Percentiles rank a stretch among this genome's conserved stretches.
Conservation (phyloP, 1,139 yeast species). For the Yamadazyma friedrichii region DNA sequence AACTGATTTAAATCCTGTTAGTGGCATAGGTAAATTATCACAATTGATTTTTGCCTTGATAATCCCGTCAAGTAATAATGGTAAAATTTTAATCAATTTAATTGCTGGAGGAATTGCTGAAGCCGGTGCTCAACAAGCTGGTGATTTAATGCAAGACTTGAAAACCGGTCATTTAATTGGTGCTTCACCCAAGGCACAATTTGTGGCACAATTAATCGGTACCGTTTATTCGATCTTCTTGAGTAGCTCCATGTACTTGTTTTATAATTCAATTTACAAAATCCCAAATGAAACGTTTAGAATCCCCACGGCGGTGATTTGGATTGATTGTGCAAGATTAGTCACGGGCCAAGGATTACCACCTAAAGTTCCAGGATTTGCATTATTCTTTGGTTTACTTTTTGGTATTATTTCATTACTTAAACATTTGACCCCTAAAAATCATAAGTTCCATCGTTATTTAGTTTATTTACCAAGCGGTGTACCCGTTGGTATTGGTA, state of each 20-base stretch:
- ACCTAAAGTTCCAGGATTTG: constrained; percentile 65
- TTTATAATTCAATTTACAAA: constrained; percentile 76
- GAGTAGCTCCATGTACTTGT: constrained; percentile 77
- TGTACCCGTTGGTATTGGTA: constrained; percentile 95
- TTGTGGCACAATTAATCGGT: constrained; percentile 85
- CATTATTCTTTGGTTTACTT: constrained; percentile 62
- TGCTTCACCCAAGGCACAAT: constrained; percentile 92
- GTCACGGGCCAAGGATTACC: constrained; percentile 94
- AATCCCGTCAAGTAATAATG: constrained; percentile 75
- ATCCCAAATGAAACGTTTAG: constrained; percentile 82
- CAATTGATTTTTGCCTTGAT: constrained; percentile 83
- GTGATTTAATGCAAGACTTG: constrained; percentile 95
- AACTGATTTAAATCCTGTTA: constrained; percentile 94
- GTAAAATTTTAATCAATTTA: constrained; percentile 77
- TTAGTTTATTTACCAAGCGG: constrained; percentile 79
- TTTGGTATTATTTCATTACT: constrained; percentile 70
- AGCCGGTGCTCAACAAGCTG: constrained; percentile 99
- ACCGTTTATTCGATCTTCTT: constrained; percentile 78
- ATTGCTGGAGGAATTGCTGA: constrained; percentile 97
- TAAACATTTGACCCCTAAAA: constrained; percentile 51
- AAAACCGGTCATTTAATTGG: constrained; percentile 92
- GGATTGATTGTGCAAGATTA: constrained; percentile 94
- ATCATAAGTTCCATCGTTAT: constrained; percentile 38
- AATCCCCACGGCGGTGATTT: constrained; percentile 91
- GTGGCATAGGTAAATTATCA: constrained; percentile 93